These are phyloP conservation scores for Diatrype stigma DNA, from an alignment of 2,329 filamentous ascomycete species.

Conservation along the genomic window DNA sequence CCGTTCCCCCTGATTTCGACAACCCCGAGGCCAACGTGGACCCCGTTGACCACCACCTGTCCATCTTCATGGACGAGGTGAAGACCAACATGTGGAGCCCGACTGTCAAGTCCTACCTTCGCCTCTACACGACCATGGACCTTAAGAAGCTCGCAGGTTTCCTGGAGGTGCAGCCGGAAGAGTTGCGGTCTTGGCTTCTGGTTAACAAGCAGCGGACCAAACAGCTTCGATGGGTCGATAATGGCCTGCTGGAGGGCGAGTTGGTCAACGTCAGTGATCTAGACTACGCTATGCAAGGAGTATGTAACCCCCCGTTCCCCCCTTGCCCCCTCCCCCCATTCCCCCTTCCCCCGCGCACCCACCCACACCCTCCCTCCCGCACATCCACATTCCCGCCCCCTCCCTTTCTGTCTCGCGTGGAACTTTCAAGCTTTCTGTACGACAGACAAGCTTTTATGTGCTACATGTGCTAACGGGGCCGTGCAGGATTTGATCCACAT, in stretches of 20 bases:
- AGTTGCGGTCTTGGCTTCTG: slow-evolving; percentile 86
- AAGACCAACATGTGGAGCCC: slow-evolving; percentile 99
- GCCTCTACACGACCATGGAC: slow-evolving; percentile 99
- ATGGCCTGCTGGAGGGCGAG: slow-evolving; percentile 86
- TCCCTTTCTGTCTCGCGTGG: slow-evolving; percentile 1
- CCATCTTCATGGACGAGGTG: slow-evolving; percentile 99
- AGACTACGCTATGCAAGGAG: slow-evolving; percentile 93
- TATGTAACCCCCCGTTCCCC: slow-evolving; percentile 45
- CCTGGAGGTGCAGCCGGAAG: slow-evolving; percentile 94
- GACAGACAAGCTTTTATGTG: slow-evolving; percentile 20
- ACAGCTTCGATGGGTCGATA: slow-evolving; percentile 91
- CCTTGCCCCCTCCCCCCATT: background rate
- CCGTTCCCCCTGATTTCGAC: slow-evolving; percentile 95
- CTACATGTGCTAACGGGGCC: slow-evolving; percentile 20
- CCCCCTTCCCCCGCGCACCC: background rate
- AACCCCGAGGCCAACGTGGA: slow-evolving; percentile 94
- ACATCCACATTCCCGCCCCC: background rate
- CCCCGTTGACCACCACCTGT: slow-evolving; percentile 93
- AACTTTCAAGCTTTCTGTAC: slow-evolving; percentile 11
- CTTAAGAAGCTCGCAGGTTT: slow-evolving; percentile 97
- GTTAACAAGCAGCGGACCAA: slow-evolving; percentile 99
- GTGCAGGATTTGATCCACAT: slow-evolving; percentile 90
- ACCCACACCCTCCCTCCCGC: background rate
- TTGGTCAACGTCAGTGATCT: slow-evolving; percentile 90
- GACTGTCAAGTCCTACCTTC: slow-evolving; percentile 96